Base-by-base conservation (phyloP, 352 stramenopile species). In the Globisporangium emineosum region DNA sequence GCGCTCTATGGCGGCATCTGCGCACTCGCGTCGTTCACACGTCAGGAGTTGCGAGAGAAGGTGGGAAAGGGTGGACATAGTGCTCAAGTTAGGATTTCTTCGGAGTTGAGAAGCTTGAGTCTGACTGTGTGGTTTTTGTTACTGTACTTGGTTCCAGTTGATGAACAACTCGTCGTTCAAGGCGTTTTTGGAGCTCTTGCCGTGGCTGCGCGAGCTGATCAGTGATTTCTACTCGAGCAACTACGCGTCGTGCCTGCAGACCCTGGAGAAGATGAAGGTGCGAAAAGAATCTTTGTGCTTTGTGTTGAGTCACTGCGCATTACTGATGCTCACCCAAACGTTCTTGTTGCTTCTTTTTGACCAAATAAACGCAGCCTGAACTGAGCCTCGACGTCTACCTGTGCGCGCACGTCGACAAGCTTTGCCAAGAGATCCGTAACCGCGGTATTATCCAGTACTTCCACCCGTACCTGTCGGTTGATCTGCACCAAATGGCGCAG, bases 371-470 rank as follows among this genome's bases (percentile, higher is more conserved):
- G 21, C 47, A 93, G 81, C 68, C 81, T 32, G 83, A 93, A 57
- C 73, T 94, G n/a, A 62, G 69, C 25, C 56, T 96, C 17, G 90
- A 97, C 68, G 68, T 96, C 43, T 93, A 96, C 43, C 63, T 96
- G 21, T 81, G 74, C 42, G 67, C 76, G 12, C 86, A 94, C 67
- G 83, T 96, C 8, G 78, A 88, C 27, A 70, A 79, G 43, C 64
- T 97, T 27, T 86, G 78, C 70, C 79, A 86, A 32, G 79, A 94
- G 65, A 97, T 97, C 64, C 87, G 88, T 49, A 86, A 78, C 52
- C 83, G 86, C 21, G 89, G 81, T 8, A 91, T 97, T 60, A 84
- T 93, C 54, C 90, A 97, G 76, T 97, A 94, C 68, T 95, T 96
- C 68, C 81, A 85, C 55, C 85, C 90, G 56, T 97, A 96, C 52